Evolutionary conservation across 163 green algal species (phyloP), one percentile per base, ranked within the genome.

Genomic region (Chlorella variabilis): DNA sequence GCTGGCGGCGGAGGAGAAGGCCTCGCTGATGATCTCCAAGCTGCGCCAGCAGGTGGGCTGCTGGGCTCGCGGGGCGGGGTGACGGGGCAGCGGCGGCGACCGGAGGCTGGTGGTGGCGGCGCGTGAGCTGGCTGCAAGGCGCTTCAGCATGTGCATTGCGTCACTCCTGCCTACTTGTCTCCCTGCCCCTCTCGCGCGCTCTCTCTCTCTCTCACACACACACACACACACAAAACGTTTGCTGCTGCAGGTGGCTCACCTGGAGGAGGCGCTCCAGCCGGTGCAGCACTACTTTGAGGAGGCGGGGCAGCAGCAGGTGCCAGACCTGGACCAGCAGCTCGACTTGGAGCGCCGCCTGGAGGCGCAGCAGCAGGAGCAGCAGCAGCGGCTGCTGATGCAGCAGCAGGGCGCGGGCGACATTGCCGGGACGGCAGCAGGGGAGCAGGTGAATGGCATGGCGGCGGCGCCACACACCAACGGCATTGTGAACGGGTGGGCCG

Each of bases 201-300:
- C 45, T 6, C n/a, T 25, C 20, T 31, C 62, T 49, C 1, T n/a
- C n/a, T n/a, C n/a, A n/a, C n/a, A n/a, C n/a, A n/a, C n/a, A n/a
- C n/a, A n/a, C n/a, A n/a, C n/a, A n/a, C n/a, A n/a, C n/a, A n/a
- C n/a, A n/a, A n/a, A n/a, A n/a, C n/a, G n/a, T n/a, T n/a, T n/a
- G n/a, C n/a, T n/a, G n/a, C n/a, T n/a, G 36, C 74, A 83, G 75
- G 65, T 83, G 31, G 45, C 27, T 4, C 21, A 59, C 11, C 48
- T 87, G 82, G 45, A 83, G 39, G 56, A 75, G 25, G 75, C 75
- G 38, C 71, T 87, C 48, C 56, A 45, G 45, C 82, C 82, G 29
- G 65, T 85, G 33, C 20, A 77, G 70, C 25, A 81, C 29, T 77
- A 68, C 48, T 33, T 85, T n/a, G n/a, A n/a, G 41, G 54, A 79